Percentiles rank a stretch among this genome's conserved stretches.
These are phyloP conservation scores for Hypoxylon sp. DNA, from an alignment of 2,329 filamentous ascomycete species.

Conservation along the genomic window DNA sequence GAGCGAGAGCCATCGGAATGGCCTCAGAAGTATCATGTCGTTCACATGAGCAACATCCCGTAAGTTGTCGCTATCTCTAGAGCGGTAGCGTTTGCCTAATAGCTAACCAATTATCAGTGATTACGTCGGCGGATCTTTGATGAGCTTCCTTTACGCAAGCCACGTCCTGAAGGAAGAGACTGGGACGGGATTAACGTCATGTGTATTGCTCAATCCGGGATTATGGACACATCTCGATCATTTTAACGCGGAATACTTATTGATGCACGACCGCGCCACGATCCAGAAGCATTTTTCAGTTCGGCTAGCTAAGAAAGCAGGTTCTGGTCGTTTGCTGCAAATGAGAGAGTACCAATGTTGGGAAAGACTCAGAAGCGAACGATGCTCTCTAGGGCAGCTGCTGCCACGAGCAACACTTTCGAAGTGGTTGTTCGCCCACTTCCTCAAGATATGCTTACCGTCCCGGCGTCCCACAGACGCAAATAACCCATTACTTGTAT, in stretches of 20 bases:
- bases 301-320: slow-evolving; percentile 4
- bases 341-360: slow-evolving; percentile 24
- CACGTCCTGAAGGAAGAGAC: slow-evolving; percentile 47
- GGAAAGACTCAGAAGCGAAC: slow-evolving; percentile 18
- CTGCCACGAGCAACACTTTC: slow-evolving; percentile 27
- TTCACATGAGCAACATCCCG: slow-evolving; percentile 54
- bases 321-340: neutral
- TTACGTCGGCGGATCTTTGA: slow-evolving; percentile 52
- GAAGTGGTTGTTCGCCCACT: slow-evolving; percentile 40
- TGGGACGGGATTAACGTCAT: slow-evolving; percentile 48
- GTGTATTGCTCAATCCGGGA: slow-evolving; percentile 50
- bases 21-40: slow-evolving; percentile 49
- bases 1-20: slow-evolving; percentile 36
- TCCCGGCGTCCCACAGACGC: slow-evolving; percentile 10
- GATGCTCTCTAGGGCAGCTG: slow-evolving; percentile 20
- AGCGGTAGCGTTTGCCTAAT: neutral
- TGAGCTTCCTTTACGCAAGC: slow-evolving; percentile 44
- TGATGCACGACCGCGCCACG: slow-evolving; percentile 49
- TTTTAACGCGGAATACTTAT: slow-evolving; percentile 52
- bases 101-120: slow-evolving; percentile 43
- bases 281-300: slow-evolving; percentile 50
- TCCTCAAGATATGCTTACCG: slow-evolving; percentile 43
- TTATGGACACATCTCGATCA: slow-evolving; percentile 46
- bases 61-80: slow-evolving; percentile 35
- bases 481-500: neutral